Evolutionary conservation across 1,139 yeast species (phyloP).

Genomic region (Kodamaea sp.): DNA sequence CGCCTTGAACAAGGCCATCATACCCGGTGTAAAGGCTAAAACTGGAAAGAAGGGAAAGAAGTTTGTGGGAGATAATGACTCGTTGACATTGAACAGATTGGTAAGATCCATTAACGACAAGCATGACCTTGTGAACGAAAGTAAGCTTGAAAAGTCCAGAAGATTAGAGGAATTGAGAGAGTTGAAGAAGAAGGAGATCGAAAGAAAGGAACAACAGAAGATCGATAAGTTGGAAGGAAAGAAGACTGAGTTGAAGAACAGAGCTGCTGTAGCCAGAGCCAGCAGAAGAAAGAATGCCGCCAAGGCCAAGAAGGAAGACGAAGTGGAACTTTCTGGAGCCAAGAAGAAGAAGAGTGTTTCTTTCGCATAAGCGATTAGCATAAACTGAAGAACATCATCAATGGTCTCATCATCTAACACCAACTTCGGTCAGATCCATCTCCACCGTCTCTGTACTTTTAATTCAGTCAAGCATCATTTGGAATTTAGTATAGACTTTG

Average conservation of each 20-base stretch:
- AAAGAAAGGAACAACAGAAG: conserved; percentile 75
- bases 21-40: conserved; percentile 78
- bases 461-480: no score
- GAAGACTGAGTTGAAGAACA: conserved; percentile 73
- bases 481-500: no score
- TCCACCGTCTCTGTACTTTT: no score
- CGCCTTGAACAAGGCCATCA: conserved; percentile 73
- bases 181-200: conserved; percentile 81
- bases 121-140: conserved; percentile 79
- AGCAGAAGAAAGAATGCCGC: conserved; percentile 71
- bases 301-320: conserved; percentile 40
- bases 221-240: conserved; percentile 69
- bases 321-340: conserved; percentile 23
- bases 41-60: conserved; percentile 93
- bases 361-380: conserved; percentile 42
- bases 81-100: conserved; percentile 63
- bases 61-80: conserved; percentile 74
- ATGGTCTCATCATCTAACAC: no score
- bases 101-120: conserved; percentile 81
- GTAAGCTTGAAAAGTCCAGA: conserved; percentile 85
- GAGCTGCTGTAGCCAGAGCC: conserved; percentile 67
- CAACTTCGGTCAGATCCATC: no score
- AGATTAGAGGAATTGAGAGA: conserved; percentile 90
- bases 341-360: conserved; percentile 40
- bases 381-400: no score